These are phyloP conservation scores for Oemleria cerasiformis DNA, from an alignment of 306 rosid genomes.

Conservation along the genomic window DNA sequence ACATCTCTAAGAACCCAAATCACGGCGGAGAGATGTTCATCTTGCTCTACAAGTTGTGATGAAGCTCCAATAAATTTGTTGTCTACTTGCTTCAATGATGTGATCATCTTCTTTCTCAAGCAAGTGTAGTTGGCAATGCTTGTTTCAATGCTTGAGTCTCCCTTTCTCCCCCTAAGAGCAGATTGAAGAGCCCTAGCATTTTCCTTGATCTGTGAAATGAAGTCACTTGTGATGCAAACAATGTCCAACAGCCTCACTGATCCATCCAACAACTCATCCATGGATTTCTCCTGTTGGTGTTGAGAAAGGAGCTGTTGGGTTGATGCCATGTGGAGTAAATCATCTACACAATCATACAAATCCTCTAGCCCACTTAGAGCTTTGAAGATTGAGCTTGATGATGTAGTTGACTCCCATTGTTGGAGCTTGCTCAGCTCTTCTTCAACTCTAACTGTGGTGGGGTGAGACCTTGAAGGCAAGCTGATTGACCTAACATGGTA, in stretches of 20 bases:
- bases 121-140: constrained; percentile 35
- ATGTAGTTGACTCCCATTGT: constrained; percentile 31
- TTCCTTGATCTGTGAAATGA: constrained; percentile 46
- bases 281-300: constrained; percentile 29
- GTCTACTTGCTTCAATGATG: constrained; percentile 23
- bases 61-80: constrained; percentile 3
- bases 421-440: constrained; percentile 45
- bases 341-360: constrained; percentile 47
- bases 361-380: constrained; percentile 43
- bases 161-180: constrained; percentile 62
- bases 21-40: constrained; percentile 28
- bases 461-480: constrained; percentile 67
- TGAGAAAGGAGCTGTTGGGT: constrained; percentile 46
- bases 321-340: constrained; percentile 58
- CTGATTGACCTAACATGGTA: constrained; percentile 54
- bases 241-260: constrained; percentile 58
- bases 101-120: constrained; percentile 43
- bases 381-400: constrained; percentile 32
- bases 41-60: neutral
- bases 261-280: constrained; percentile 60
- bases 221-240: constrained; percentile 55
- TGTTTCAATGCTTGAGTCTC: constrained; percentile 41
- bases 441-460: constrained; percentile 41
- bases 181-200: constrained; percentile 53
- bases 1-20: constrained; percentile 30